Evolutionary conservation across 305 asterid species (phyloP), one percentile per base, ranked within the genome.

Genomic region (Plantago coronopus): DNA sequence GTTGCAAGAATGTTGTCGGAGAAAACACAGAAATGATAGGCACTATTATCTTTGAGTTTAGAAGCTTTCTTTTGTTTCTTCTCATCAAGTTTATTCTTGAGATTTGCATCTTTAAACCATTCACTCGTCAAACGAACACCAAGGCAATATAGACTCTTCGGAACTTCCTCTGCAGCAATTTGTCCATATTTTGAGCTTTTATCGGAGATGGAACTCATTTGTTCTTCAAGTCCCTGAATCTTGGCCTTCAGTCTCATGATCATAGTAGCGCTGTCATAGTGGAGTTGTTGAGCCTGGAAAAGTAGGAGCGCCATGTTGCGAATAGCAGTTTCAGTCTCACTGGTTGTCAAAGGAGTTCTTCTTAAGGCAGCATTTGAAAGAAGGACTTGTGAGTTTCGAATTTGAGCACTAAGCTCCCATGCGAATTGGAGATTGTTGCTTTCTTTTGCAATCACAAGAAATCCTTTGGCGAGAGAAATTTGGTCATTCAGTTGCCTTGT

Each of bases 331-430:
- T 74, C 88, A 47, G 95, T 82, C 72, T 84, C 97, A n/a, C 75
- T 67, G 61, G 64, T 71, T 13, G 89, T 84, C 67, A 89, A 65
- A 27, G 95, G 94, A 54, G 83, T 81, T 78, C 91, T 75, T 67
- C 89, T 71, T 48, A 76, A 65, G 74, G 95, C 94, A 38, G 94
- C 93, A 60, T 79, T 78, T 31, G 97, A 89, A 42, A 89, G 81
- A 56, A 89, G 82, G 59, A 79, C 70, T 69, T 89, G 94, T 14
- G 88, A 89, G 67, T 86, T 84, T 12, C 87, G 86, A 62, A 89
- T 86, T 69, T 82, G 95, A 50, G 86, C 94, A 75, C 95, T 86
- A 53, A 89, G 83, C 48, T 89, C 97, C 95, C 97, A 89, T 15
- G 95, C 93, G 62, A 83, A 82, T 69, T 85, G 93, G 42, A 80